Evolutionary conservation across 2,329 filamentous ascomycete genomes (phyloP).

Genomic region (Teratosphaeria nubilosa): DNA sequence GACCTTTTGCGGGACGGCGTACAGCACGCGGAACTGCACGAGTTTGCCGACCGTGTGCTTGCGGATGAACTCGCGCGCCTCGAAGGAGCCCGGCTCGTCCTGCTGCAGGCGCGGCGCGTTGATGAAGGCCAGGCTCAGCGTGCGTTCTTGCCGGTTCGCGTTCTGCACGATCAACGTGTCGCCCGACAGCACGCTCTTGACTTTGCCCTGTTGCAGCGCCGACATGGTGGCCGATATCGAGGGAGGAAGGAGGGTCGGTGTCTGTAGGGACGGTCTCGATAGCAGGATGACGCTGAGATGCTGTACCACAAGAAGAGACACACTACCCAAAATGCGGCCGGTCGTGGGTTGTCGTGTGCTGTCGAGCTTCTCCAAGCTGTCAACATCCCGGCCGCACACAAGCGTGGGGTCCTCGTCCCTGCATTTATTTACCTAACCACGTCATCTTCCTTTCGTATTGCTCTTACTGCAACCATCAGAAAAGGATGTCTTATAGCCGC

Average conservation of each 20-base stretch:
- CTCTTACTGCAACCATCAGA: no score
- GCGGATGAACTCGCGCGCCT: constrained; percentile 87
- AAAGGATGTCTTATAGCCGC: no score
- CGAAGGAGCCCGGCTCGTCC: constrained; percentile 67
- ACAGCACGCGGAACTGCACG: constrained; percentile 74
- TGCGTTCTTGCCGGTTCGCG: constrained; percentile 74
- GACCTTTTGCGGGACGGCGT: constrained; percentile 63
- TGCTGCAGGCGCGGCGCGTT: constrained; percentile 58
- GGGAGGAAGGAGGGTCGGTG: neutral
- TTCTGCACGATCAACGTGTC: constrained; percentile 82
- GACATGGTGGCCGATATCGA: constrained; percentile 5
- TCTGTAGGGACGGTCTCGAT: neutral
- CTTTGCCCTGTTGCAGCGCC: constrained; percentile 46
- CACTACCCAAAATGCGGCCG: no score
- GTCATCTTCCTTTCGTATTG: no score
- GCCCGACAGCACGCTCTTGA: constrained; percentile 90
- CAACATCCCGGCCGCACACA: no score
- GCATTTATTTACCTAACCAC: no score
- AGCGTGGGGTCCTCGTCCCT: no score
- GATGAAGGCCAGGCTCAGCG: constrained; percentile 84
- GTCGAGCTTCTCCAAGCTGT: no score
- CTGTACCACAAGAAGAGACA: no score
- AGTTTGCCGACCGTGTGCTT: constrained; percentile 75
- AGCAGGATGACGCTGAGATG: neutral
- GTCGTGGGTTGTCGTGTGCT: no score